These are phyloP conservation scores for Salicornia ramosissima DNA, from an alignment of 148 eudicot species.

Conservation along the genomic window DNA sequence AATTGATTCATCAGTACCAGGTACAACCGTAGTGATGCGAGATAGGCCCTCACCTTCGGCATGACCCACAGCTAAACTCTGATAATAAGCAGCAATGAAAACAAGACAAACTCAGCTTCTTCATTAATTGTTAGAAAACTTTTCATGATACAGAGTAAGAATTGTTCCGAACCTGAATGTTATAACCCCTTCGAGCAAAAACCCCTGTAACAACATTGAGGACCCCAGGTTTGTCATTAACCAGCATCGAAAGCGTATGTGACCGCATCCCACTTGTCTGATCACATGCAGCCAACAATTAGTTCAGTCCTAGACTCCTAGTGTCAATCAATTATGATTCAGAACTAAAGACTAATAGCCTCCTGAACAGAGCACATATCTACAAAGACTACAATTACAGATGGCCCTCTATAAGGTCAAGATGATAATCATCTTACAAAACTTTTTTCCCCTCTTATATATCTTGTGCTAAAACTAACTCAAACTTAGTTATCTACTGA, in stretches of 20 bases:
- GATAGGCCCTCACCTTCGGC: slow-evolving; percentile 42
- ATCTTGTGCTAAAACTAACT: no score
- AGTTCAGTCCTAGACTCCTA: not conserved
- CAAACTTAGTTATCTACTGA: no score
- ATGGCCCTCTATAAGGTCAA: no score
- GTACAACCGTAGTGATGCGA: slow-evolving; percentile 47
- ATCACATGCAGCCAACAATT: slow-evolving; percentile 17
- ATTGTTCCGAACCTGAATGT: slow-evolving; percentile 55
- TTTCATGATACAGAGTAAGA: not conserved
- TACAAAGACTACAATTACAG: no score
- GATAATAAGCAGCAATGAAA: slow-evolving; percentile 24
- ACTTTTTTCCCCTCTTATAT: no score
- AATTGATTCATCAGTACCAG: slow-evolving; percentile 46
- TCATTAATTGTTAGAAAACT: not conserved
- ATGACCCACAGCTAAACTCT: slow-evolving; percentile 87
- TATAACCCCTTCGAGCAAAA: slow-evolving; percentile 81
- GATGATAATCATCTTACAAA: no score
- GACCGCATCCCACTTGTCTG: slow-evolving; percentile 45
- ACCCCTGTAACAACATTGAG: slow-evolving; percentile 80
- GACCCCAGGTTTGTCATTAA: slow-evolving; percentile 48
- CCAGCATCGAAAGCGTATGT: slow-evolving; percentile 42
- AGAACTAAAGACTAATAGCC: not conserved
- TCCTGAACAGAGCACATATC: not conserved
- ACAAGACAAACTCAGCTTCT: slow-evolving; percentile 13
- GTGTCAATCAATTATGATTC: not conserved